Base-by-base conservation (phyloP, 441 rosid genomes). In the Jatropha multifida region DNA sequence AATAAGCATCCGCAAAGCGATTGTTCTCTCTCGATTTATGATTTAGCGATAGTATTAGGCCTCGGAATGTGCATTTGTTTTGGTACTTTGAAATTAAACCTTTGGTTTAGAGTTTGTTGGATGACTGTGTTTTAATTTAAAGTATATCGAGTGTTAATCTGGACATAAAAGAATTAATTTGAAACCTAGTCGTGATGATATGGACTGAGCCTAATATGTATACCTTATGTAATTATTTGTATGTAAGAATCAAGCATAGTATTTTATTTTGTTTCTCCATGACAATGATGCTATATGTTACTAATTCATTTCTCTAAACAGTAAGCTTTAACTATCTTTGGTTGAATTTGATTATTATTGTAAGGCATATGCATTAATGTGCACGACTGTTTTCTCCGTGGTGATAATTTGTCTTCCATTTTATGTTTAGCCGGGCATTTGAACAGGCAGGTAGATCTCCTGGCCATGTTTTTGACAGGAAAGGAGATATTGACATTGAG, bases 371-470 rank as follows among this genome's bases (percentile, higher is more conserved):
- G 32, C 11, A 7, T 73, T 66, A n/a, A 46, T 48, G 23, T 56
- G 38, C 5, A 12, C 38, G 49, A 9, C 6, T 14, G 11, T 51
- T 62, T 10, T 0, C 13, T 41, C 40, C 23, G 52, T 73, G 67
- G 11, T 79, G 55, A 27, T 70, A 12, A 69, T 79, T 51, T 78
- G 52, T 67, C 13, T 71, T 69, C 46, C 40, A 4, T 58, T 58
- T n/a, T 76, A 40, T 72, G 67, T 56, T 65, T 77, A 91, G 99
- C 69, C 83, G 81, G 77, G 98, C 94, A 61, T 90, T 93, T 82
- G 93, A 94, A 32, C 88, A 81, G 75, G 96, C 93, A 74, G 85
- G 88, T n/a, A 85, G 79, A 74, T 85, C 81, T 79, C 83, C 91
- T 64, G 90, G 90, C 38, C 40, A 72, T 72, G 81, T 86, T 69